A percentile compares a stretch with the other conserved stretches of the same genome.
Conservation (phyloP, 768 basidiomycete species). For the Amanita thiersii region DNA sequence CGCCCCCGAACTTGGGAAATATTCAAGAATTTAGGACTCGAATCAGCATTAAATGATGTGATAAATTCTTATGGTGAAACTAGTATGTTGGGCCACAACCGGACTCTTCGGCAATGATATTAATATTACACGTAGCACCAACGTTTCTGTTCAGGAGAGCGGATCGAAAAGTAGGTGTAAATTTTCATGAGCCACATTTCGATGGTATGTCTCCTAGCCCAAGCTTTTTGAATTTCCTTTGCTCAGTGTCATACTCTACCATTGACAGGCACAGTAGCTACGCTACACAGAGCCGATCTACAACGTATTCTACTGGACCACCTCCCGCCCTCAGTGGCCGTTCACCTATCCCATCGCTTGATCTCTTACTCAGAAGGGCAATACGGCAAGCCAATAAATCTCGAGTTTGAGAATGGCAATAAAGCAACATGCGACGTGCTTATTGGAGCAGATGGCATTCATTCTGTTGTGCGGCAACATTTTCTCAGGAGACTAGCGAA, state of each 20-base stretch:
- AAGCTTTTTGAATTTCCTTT: neutral
- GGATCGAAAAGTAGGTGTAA: slow-evolving; percentile 23
- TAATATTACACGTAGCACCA: slow-evolving; percentile 5
- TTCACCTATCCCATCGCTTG: slow-evolving; percentile 28
- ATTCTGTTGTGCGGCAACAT: slow-evolving; percentile 20
- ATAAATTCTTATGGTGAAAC: slow-evolving; percentile 13
- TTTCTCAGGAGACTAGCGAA: slow-evolving; percentile 11
- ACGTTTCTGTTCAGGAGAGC: slow-evolving; percentile 21
- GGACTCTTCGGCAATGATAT: neutral
- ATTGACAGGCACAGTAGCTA: slow-evolving; percentile 17
- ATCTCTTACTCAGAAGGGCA: slow-evolving; percentile 21
- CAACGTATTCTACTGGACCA: slow-evolving; percentile 23
- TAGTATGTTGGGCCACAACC: slow-evolving; percentile 8
- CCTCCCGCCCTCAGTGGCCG: slow-evolving; percentile 17
- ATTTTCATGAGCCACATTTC: slow-evolving; percentile 16
- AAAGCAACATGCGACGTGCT: slow-evolving; percentile 28
- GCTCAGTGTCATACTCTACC: neutral
- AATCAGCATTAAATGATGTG: slow-evolving; percentile 13
- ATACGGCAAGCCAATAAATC: slow-evolving; percentile 14
- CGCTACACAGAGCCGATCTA: slow-evolving; percentile 29
- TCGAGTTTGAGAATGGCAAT: slow-evolving; percentile 30
- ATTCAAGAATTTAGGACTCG: slow-evolving; percentile 28
- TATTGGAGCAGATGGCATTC: slow-evolving; percentile 35
- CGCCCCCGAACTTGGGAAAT: slow-evolving; percentile 32
- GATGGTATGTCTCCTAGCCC: slow-evolving; percentile 18